Evolutionary conservation across 2,329 filamentous ascomycete species (phyloP).

Genomic region (Alternaria sp.): DNA sequence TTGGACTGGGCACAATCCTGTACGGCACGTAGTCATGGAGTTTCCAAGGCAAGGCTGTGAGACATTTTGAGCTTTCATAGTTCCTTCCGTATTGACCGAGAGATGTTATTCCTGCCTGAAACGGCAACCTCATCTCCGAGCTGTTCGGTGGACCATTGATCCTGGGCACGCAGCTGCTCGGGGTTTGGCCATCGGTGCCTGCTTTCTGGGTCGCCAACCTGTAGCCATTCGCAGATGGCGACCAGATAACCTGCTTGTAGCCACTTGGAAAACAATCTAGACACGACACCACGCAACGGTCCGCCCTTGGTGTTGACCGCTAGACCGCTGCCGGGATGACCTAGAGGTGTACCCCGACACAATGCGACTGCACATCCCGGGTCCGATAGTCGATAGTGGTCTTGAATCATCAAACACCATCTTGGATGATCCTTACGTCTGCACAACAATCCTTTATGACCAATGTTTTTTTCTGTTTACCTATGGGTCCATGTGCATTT

Average conservation of each 20-base stretch:
- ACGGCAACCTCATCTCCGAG: conserved; percentile 8
- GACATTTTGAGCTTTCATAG: background rate
- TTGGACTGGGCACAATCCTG: background rate
- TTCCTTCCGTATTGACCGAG: background rate
- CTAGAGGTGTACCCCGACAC: background rate
- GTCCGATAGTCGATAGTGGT: background rate
- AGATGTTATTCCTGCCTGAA: conserved; percentile 3
- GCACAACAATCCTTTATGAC: background rate
- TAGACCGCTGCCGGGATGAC: background rate
- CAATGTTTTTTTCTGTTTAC: background rate
- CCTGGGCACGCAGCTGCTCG: background rate
- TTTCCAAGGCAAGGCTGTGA: background rate
- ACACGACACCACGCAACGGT: conserved; percentile 5
- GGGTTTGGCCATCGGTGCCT: background rate
- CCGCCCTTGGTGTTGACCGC: background rate
- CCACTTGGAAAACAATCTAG: background rate
- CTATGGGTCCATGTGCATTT: background rate
- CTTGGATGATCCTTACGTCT: conserved; percentile 2
- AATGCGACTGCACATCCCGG: background rate
- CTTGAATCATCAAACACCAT: conserved; percentile 5
- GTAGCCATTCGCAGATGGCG: background rate
- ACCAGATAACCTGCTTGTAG: background rate
- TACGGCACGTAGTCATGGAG: background rate
- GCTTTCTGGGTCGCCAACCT: background rate
- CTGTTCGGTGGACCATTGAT: background rate